Conservation (phyloP, 768 basidiomycete species). For the Phaffia tasmanica region DNA sequence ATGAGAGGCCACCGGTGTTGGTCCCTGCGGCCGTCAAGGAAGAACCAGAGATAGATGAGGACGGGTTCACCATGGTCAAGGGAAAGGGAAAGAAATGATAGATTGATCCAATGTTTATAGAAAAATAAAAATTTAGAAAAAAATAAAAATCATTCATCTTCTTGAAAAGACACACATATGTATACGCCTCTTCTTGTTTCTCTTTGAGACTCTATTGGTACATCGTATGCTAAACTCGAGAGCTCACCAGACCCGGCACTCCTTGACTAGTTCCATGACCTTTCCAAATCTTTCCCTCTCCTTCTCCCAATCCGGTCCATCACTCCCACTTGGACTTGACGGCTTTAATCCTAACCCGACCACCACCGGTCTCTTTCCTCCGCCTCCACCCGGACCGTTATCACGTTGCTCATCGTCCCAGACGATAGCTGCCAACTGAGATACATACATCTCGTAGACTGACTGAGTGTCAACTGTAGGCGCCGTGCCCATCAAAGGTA, state of each 20-base stretch:
- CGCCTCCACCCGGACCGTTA: background rate
- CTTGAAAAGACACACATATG: no score
- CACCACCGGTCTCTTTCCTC: conserved; percentile 10
- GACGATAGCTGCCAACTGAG: conserved; percentile 11
- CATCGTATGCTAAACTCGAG: background rate
- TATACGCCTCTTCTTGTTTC: background rate
- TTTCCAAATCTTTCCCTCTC: conserved; percentile 5
- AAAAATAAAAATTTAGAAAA: no score
- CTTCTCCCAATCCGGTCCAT: background rate
- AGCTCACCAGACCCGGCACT: background rate
- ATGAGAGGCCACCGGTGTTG: conserved; percentile 45
- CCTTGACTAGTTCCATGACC: conserved; percentile 10
- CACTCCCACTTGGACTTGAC: conserved; percentile 22
- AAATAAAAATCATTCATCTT: no score
- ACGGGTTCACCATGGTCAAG: conserved; percentile 75
- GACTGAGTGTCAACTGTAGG: background rate
- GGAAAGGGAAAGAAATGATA: conserved; percentile 34
- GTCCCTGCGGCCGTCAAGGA: conserved; percentile 32
- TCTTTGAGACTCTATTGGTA: background rate
- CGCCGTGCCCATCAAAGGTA: background rate
- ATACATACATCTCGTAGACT: conserved; percentile 15
- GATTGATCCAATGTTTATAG: background rate
- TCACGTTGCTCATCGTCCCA: conserved; percentile 9
- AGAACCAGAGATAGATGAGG: conserved; percentile 74
- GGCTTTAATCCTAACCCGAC: conserved; percentile 14